phyloP scores from a whole-genome alignment of 2,329 filamentous ascomycete genomes.

The Tolypocladium ophioglossoides region DNA sequence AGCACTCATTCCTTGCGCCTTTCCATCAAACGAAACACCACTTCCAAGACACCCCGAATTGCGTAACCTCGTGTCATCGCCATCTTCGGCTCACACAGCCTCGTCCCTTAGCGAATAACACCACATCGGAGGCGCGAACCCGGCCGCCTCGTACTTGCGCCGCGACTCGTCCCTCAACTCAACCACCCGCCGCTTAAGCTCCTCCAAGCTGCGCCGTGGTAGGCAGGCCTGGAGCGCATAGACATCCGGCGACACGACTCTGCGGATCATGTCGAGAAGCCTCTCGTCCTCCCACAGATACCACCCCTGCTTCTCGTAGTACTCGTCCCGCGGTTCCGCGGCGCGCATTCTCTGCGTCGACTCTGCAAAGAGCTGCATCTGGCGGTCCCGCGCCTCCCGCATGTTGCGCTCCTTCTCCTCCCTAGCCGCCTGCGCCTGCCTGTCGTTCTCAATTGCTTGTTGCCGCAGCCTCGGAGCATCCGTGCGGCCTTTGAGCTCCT shows the following conservation, averaged over 20 bases:
- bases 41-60: neutral
- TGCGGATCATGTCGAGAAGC: constrained; percentile 14
- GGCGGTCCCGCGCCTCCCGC: constrained; percentile 1
- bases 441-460: neutral
- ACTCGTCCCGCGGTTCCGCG: constrained; percentile 2
- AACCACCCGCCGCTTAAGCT: constrained; percentile 10
- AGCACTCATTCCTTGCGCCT: too few species aligned
- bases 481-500: neutral
- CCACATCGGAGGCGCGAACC: constrained; percentile 13
- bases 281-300: constrained; percentile 14
- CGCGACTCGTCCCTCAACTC: constrained; percentile 11
- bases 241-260: constrained; percentile 5
- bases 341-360: constrained; percentile 5
- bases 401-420: constrained; percentile 1
- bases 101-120: constrained; percentile 7
- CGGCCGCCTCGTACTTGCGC: constrained; percentile 8
- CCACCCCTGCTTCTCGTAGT: constrained; percentile 15
- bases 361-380: constrained; percentile 8
- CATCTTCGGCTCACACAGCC: neutral
- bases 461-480: neutral
- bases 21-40: neutral
- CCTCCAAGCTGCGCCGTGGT: constrained; percentile 7
- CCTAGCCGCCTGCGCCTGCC: neutral
- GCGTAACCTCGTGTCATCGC: neutral
- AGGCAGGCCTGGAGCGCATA: constrained; percentile 6